Conservation (phyloP, 495 filamentous ascomycete genomes). For the Endocarpon pusillum region DNA sequence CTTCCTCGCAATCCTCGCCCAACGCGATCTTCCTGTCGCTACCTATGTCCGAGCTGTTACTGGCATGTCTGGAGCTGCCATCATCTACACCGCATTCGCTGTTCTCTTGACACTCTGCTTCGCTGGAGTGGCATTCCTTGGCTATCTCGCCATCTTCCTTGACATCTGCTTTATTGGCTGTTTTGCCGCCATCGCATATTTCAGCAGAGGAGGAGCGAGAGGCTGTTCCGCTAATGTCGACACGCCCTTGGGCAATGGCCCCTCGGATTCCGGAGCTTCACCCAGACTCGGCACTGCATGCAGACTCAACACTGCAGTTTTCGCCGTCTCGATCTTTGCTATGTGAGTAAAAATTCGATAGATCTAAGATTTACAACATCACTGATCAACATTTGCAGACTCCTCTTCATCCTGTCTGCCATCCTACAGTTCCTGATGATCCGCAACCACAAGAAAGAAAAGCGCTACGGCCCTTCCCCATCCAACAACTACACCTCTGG, state of each 20-base stretch:
- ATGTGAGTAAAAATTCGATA: too few relatives aligned
- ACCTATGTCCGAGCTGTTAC: conserved; percentile 59
- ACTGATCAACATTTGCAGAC: conserved; percentile 19
- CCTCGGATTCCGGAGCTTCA: conserved; percentile 24
- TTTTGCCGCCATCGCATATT: conserved; percentile 60
- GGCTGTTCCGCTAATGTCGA: conserved; percentile 44
- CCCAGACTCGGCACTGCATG: conserved; percentile 43
- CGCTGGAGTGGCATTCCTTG: conserved; percentile 59
- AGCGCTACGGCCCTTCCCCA: conserved; percentile 61
- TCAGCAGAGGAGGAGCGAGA: conserved; percentile 46
- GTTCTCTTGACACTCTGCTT: conserved; percentile 60
- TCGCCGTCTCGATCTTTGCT: conserved; percentile 62
- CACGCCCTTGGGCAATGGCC: conserved; percentile 49
- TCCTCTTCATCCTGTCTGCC: conserved; percentile 52
- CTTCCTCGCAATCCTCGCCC: conserved; percentile 30
- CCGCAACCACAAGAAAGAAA: conserved; percentile 59
- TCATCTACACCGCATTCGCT: conserved; percentile 55
- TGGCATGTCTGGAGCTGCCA: conserved; percentile 58
- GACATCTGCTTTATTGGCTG: conserved; percentile 68
- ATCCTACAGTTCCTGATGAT: conserved; percentile 44
- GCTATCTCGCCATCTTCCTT: conserved; percentile 52
- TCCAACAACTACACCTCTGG: conserved; percentile 65
- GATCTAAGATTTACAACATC: too few relatives aligned
- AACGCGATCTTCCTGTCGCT: conserved; percentile 39
- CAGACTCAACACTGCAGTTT: conserved; percentile 49